phyloP scores from a whole-genome alignment of 2,329 filamentous ascomycete species.

The Diaporthe sp. region DNA sequence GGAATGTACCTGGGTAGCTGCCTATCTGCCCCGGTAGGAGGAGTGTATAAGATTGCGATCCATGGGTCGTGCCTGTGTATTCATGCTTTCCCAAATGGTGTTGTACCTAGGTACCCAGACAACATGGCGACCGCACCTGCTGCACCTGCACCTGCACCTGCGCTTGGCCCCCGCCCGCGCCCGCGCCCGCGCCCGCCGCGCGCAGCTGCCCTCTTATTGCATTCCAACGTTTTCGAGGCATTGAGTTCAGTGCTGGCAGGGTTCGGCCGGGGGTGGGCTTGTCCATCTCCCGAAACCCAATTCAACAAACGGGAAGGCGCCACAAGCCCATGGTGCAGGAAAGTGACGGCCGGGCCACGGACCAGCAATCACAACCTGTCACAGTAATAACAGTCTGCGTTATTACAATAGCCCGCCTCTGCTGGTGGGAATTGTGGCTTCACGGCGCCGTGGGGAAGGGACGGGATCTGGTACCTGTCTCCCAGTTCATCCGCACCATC shows the following conservation, averaged over 20 bases:
- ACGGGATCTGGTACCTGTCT: conserved; percentile 5
- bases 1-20: background rate
- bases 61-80: conserved; percentile 19
- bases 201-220: background rate
- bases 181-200: background rate
- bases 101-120: background rate
- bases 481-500: conserved; percentile 3
- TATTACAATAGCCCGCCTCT: background rate
- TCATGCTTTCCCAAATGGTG: conserved; percentile 1
- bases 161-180: background rate
- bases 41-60: conserved; percentile 26
- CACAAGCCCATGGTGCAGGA: conserved; percentile 6
- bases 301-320: conserved; percentile 26
- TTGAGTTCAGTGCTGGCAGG: conserved; percentile 10
- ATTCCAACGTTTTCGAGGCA: conserved; percentile 12
- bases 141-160: background rate
- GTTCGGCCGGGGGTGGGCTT: conserved; percentile 13
- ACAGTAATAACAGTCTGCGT: background rate
- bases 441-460: conserved; percentile 13
- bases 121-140: conserved; percentile 2
- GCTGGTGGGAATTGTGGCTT: conserved; percentile 20
- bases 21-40: background rate
- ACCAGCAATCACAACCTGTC: background rate
- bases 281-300: conserved; percentile 36
- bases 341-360: background rate